phyloP scores from a whole-genome alignment of 805 yeast genomes.

The Suhomyces vadensis region DNA sequence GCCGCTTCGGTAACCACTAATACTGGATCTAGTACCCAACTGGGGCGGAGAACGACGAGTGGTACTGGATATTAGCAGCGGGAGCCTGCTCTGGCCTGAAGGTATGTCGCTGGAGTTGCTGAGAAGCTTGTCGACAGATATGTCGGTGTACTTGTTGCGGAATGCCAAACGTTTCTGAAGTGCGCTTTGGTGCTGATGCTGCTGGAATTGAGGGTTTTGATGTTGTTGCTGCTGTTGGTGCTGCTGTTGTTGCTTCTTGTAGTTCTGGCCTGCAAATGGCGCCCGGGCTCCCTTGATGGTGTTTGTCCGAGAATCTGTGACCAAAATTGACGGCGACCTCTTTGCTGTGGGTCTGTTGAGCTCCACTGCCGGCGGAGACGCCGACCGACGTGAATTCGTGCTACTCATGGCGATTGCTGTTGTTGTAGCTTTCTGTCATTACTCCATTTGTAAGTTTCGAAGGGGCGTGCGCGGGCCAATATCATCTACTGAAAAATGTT shows the following conservation, averaged over 20 bases:
- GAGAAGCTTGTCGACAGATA: slow-evolving; percentile 77
- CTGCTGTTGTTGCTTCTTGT: slow-evolving; percentile 38
- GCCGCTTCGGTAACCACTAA: background rate
- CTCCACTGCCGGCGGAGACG: background rate
- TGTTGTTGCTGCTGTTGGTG: slow-evolving; percentile 24
- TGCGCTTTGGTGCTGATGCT: slow-evolving; percentile 21
- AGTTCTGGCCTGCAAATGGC: slow-evolving; percentile 74
- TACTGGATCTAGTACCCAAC: slow-evolving; percentile 1
- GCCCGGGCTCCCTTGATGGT: slow-evolving; percentile 57
- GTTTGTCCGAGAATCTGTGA: slow-evolving; percentile 77
- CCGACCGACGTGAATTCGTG: background rate
- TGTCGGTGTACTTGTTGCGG: slow-evolving; percentile 63
- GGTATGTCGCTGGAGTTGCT: slow-evolving; percentile 86
- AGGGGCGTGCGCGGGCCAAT: too few relatives aligned
- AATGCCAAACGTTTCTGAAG: slow-evolving; percentile 31
- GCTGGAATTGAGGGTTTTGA: slow-evolving; percentile 21
- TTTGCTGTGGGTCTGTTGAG: slow-evolving; percentile 62
- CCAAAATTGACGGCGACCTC: slow-evolving; percentile 89
- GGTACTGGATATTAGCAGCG: slow-evolving; percentile 25
- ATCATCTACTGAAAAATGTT: too few relatives aligned
- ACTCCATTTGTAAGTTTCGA: too few relatives aligned
- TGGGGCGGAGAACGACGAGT: slow-evolving; percentile 12
- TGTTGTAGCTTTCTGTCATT: background rate
- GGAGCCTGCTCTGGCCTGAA: slow-evolving; percentile 61
- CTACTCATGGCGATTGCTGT: slow-evolving; percentile 3